phyloP scores from a whole-genome alignment of 176 grass and related monocot genomes.

The Pharus latifolius region DNA sequence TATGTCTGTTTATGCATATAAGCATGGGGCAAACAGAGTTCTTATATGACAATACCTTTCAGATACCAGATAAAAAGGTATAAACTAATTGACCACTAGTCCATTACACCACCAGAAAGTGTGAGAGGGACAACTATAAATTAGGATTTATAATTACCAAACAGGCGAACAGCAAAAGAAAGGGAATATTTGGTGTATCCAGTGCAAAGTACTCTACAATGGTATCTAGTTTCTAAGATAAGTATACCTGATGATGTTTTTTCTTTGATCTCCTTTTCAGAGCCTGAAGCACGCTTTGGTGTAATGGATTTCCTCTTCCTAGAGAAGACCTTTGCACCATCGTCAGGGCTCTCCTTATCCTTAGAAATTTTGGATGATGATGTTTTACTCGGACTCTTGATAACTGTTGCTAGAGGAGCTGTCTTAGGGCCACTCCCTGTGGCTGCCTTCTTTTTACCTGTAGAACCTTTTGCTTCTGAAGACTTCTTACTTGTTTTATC shows the following conservation, averaged over 20 bases:
- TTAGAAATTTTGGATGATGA: conserved; percentile 39
- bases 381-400: conserved; percentile 31
- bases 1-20: too few species aligned
- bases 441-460: conserved; percentile 31
- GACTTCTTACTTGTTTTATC: conserved; percentile 36
- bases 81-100: not conserved
- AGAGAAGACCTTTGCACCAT: conserved; percentile 75
- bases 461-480: conserved; percentile 36
- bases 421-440: conserved; percentile 28
- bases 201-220: not conserved
- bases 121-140: too few species aligned
- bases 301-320: conserved; percentile 61
- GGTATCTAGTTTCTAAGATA: not conserved
- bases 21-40: too few species aligned
- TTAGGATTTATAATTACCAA: not conserved
- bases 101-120: not conserved
- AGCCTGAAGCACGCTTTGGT: conserved; percentile 20
- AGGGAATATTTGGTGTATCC: not conserved
- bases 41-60: too few species aligned
- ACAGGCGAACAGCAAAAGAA: not conserved
- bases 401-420: conserved; percentile 19
- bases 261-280: conserved; percentile 45
- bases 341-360: conserved; percentile 31
- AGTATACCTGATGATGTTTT: conserved; percentile 64
- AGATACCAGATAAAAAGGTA: not conserved